phyloP scores from a whole-genome alignment of 83 land plant species.

The Picea mariana region DNA sequence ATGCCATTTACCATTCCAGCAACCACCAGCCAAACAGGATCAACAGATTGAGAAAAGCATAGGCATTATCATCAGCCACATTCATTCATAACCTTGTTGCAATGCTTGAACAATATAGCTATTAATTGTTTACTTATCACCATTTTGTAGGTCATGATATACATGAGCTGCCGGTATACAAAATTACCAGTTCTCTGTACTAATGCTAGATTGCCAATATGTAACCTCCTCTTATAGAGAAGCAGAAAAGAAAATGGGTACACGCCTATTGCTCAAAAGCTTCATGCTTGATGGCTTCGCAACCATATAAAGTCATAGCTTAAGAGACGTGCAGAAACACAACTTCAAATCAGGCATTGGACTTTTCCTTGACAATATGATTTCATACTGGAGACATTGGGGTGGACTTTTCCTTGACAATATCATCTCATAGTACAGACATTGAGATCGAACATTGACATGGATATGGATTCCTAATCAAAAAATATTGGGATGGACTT shows the following conservation, averaged over 20 bases:
- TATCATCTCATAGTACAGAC: too few species aligned
- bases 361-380: not conserved
- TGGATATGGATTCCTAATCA: too few species aligned
- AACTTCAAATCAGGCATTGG: not conserved
- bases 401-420: too few species aligned
- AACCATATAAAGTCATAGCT: not conserved
- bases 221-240: not conserved
- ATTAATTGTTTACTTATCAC: not conserved
- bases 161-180: slow-evolving; percentile 10
- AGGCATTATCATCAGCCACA: not conserved
- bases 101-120: not conserved
- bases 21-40: slow-evolving; percentile 1
- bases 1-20: not conserved
- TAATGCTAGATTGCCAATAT: not conserved
- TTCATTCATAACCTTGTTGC: not conserved
- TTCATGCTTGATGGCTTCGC: not conserved
- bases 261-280: not conserved
- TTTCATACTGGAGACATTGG: not conserved
- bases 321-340: slow-evolving; percentile 2
- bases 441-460: too few species aligned
- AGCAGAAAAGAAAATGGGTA: slow-evolving; percentile 1
- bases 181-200: slow-evolving; percentile 4
- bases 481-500: too few species aligned
- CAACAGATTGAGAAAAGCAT: not conserved
- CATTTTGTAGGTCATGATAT: not conserved